phyloP scores from a whole-genome alignment of 129 eudicot genomes.

The Arctium lappa region DNA sequence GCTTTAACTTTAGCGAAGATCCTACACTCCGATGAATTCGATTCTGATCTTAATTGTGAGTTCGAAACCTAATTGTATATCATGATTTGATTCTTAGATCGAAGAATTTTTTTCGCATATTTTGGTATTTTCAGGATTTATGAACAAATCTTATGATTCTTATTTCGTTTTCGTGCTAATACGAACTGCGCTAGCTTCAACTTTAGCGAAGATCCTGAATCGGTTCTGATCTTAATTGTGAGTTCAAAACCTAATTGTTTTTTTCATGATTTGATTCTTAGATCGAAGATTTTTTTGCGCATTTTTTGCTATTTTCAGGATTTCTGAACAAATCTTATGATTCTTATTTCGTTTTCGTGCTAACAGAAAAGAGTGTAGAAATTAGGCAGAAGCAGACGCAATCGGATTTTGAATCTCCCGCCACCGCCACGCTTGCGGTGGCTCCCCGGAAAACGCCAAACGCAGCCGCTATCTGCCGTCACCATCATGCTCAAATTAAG shows the following conservation, averaged over 20 bases:
- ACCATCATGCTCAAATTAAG: background rate
- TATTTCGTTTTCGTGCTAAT: background rate
- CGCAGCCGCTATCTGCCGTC: constrained; percentile 12
- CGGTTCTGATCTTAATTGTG: background rate
- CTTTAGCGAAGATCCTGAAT: constrained; percentile 8
- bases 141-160: too few relatives aligned
- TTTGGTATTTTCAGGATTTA: background rate
- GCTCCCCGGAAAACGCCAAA: constrained; percentile 19
- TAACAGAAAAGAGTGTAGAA: background rate
- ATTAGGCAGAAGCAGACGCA: background rate
- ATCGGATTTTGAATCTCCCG: constrained; percentile 2
- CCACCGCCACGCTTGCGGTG: background rate
- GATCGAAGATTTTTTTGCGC: background rate
- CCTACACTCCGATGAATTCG: background rate
- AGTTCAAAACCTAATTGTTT: background rate
- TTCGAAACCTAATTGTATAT: background rate
- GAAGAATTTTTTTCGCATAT: background rate
- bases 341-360: background rate
- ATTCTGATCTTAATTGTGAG: background rate
- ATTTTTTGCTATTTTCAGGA: background rate
- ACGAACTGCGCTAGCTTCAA: constrained; percentile 33
- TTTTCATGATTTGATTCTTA: background rate
- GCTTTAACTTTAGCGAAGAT: constrained; percentile 29
- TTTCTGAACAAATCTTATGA: background rate
- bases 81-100: background rate